Evolutionary conservation across 2,329 filamentous ascomycete genomes (phyloP).

Genomic region (Pseudogymnoascus sp.): DNA sequence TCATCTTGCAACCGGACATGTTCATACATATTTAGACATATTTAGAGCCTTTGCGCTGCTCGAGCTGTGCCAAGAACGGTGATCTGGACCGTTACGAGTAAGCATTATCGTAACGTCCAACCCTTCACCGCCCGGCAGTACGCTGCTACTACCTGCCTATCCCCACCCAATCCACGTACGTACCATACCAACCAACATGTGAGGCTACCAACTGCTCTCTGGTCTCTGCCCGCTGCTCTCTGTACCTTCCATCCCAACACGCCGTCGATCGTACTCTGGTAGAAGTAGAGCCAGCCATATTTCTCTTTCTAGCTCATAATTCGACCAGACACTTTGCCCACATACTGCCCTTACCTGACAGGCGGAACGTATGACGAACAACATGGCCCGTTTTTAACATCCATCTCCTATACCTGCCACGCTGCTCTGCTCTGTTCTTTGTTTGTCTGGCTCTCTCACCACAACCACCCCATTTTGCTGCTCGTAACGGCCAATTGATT

Average conservation of each 20-base stretch:
- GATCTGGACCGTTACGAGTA: background rate
- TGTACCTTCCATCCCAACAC: background rate
- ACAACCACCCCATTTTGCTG: constrained; percentile 13
- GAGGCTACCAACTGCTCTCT: background rate
- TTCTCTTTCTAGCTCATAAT: background rate
- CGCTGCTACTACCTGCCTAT: background rate
- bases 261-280: background rate
- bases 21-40: background rate
- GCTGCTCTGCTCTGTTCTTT: background rate
- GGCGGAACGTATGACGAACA: constrained; percentile 2
- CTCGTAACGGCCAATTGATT: constrained; percentile 13
- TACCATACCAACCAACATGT: background rate
- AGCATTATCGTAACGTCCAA: background rate
- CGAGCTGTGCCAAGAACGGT: background rate
- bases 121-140: background rate
- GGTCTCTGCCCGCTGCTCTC: background rate
- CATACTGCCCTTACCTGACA: constrained; percentile 1
- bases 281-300: background rate
- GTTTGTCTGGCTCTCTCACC: background rate
- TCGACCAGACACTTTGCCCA: background rate
- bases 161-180: background rate
- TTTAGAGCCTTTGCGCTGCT: background rate
- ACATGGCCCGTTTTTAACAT: background rate
- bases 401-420: background rate
- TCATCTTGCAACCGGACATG: background rate